Base-by-base conservation (phyloP, 2,329 filamentous ascomycete genomes). In the Tolypocladium nubicola region DNA sequence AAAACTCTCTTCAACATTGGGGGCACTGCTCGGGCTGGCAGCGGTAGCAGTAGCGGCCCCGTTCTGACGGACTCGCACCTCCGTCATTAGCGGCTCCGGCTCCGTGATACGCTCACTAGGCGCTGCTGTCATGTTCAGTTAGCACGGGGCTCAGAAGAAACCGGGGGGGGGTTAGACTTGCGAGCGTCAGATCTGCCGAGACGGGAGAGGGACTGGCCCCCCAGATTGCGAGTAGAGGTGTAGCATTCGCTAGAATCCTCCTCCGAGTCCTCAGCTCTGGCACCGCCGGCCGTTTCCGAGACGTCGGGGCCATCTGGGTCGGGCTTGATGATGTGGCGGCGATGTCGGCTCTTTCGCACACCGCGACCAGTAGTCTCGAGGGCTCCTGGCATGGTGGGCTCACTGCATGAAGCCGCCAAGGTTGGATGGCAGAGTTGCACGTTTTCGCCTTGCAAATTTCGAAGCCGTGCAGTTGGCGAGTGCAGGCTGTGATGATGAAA, bases 121-220 rank as follows among this genome's bases (percentile, higher is more conserved):
- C 26, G 73, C 66, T 19, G 73, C 73, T 75, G 55, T 23, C n/a
- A 13, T 39, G 13, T 5, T 14, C n/a, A 21, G 60, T 67, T 35
- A 64, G 61, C 43, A 38, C 26, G 8, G 43, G 16, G 9, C 19
- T 21, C 19, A 4, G 2, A 8, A 7, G 43, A 7, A 50, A 45
- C 23, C 8, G 10, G 23, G 7, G 21, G 16, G 10, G 37, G 10
- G 7, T 9, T 41, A 21, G 21, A 72, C 73, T 68, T 59, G 74
- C 73, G 73, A 38, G 73, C 73, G 65, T 75, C 67, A 35, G 73
- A 75, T 57, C 73, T 65, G 21, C 64, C 65, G 26, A 67, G 61
- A 6, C 63, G 66, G 54, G 63, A 61, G 23, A 67, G 64, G 4
- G 66, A 63, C 41, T 61, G 64, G 43, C 64, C 59, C n/a, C 61